phyloP scores from a whole-genome alignment of 2,329 filamentous ascomycete species.

The Cordyceps tenuipes region DNA sequence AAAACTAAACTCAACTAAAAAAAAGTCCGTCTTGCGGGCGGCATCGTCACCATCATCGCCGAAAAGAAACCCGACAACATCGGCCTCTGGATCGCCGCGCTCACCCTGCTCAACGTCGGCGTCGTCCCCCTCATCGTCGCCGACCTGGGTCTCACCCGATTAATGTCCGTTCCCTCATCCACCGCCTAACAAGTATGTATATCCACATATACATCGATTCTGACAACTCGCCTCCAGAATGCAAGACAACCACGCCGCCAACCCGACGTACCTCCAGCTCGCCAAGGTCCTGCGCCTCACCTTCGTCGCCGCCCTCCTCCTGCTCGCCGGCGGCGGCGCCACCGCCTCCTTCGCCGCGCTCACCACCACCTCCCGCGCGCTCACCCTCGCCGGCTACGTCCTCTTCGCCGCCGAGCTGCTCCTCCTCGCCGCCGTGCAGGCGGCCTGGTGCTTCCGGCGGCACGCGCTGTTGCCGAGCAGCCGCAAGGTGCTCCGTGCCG shows the following conservation, averaged over 20 bases:
- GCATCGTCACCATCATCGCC: conserved; percentile 20
- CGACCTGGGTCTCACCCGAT: conserved; percentile 19
- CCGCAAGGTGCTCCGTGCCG: conserved; percentile 14
- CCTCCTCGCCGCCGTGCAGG: conserved; percentile 14
- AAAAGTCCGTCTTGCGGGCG: conserved; percentile 23
- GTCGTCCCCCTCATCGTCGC: conserved; percentile 21
- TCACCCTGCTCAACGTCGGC: conserved; percentile 23
- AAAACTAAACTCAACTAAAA: too few species aligned
- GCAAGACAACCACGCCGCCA: conserved; percentile 18
- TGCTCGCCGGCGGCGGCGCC: conserved; percentile 17
- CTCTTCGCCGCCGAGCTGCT: conserved; percentile 16
- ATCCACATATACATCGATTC: too few species aligned
- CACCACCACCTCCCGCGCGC: conserved; percentile 12
- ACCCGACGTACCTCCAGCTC: conserved; percentile 15
- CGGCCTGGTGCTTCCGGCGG: conserved; percentile 12
- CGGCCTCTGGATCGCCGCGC: conserved; percentile 20
- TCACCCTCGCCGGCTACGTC: conserved; percentile 18
- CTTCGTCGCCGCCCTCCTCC: conserved; percentile 14
- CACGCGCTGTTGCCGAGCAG: conserved; percentile 14
- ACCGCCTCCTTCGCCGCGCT: conserved; percentile 12
- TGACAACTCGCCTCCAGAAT: conserved; percentile 12
- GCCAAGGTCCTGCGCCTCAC: conserved; percentile 14
- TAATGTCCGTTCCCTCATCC: conserved; percentile 19
- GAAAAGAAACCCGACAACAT: conserved; percentile 15
- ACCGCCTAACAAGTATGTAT: too few species aligned